A percentile compares a stretch with the other conserved stretches of the same genome.
These are phyloP conservation scores for Pseudoperonospora humuli DNA, from an alignment of 352 stramenopile species.

Conservation along the genomic window DNA sequence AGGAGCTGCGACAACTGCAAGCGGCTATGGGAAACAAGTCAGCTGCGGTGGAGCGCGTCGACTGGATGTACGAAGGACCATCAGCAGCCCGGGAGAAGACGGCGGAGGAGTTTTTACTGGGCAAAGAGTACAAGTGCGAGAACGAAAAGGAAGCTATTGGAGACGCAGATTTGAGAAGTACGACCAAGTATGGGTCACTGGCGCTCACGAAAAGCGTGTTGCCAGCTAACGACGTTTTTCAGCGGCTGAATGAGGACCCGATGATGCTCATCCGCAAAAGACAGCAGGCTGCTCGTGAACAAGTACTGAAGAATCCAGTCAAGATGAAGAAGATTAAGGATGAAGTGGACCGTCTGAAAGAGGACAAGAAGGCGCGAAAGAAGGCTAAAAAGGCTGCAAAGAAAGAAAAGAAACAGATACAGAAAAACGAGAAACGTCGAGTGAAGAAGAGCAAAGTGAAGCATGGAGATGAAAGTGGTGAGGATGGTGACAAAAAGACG, in stretches of 20 bases:
- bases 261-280: slow-evolving; percentile 93
- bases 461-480: slow-evolving; percentile 14
- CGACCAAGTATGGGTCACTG: slow-evolving; percentile 62
- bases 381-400: slow-evolving; percentile 66
- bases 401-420: slow-evolving; percentile 46
- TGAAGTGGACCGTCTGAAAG: slow-evolving; percentile 64
- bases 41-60: slow-evolving; percentile 72
- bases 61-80: slow-evolving; percentile 97
- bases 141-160: slow-evolving; percentile 20
- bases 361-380: slow-evolving; percentile 69
- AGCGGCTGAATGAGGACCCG: slow-evolving; percentile 91
- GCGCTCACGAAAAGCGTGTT: slow-evolving; percentile 42
- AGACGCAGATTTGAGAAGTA: slow-evolving; percentile 43
- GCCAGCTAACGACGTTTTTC: slow-evolving; percentile 88
- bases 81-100: slow-evolving; percentile 60
- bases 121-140: slow-evolving; percentile 80
- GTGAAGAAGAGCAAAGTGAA: slow-evolving; percentile 49
- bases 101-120: slow-evolving; percentile 89
- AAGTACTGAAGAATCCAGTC: slow-evolving; percentile 85
- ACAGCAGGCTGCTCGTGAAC: slow-evolving; percentile 70
- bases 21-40: slow-evolving; percentile 77
- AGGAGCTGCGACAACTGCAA: slow-evolving; percentile 91
- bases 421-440: slow-evolving; percentile 27
- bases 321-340: slow-evolving; percentile 87
- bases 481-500: slow-evolving; percentile 15